Base-by-base conservation (phyloP, 768 basidiomycete genomes). In the Auriscalpium vulgare region DNA sequence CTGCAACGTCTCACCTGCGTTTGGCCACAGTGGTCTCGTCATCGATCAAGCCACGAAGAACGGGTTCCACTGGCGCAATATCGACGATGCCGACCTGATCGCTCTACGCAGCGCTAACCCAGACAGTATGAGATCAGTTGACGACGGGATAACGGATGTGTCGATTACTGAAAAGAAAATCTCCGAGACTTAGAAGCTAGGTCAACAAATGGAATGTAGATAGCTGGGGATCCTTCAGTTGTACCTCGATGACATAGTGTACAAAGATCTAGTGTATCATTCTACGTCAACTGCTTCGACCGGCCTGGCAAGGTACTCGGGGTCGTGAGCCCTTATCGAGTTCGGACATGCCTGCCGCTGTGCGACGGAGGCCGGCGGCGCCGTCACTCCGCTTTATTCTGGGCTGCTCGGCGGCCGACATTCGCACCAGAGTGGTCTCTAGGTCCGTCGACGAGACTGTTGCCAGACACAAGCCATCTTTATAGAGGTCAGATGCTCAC, bases 21-120 rank as follows among this genome's bases (percentile, higher is more conserved):
- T n/a, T 11, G 37, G 19, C n/a, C 57, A 36, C 63, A 83, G 80
- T 9, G 80, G 83, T 10, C 70, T 85, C 58, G 77, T 80, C 10
- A 60, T 83, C 19, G 71, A 75, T 62, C 81, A 84, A 64, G 64
- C 78, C 8, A 63, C 64, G 51, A 78, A 77, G 60, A 68, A 60
- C 38, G 75, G 77, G 6, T 83, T 85, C 72, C 72, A 76, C 19
- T 65, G 81, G 61, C 72, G 74, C 56, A 79, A 77, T 56, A 21
- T 43, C 10, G 51, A 53, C 38, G 51, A 53, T 37, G n/a, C 29
- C 16, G 16, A 14, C n/a, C 50, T 43, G 40, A 17, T 43, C 40
- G 40, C 40, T 17, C 13, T 17, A 9, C 40, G 14, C 40, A 14
- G 13, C 14, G 40, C 40, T 43, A 8, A 43, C 17, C 14, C 13